A percentile compares a stretch with the other conserved stretches of the same genome.
These are phyloP conservation scores for Irineochytrium annulatum DNA, from an alignment of 192 early-diverging fungal genomes.

Conservation along the genomic window DNA sequence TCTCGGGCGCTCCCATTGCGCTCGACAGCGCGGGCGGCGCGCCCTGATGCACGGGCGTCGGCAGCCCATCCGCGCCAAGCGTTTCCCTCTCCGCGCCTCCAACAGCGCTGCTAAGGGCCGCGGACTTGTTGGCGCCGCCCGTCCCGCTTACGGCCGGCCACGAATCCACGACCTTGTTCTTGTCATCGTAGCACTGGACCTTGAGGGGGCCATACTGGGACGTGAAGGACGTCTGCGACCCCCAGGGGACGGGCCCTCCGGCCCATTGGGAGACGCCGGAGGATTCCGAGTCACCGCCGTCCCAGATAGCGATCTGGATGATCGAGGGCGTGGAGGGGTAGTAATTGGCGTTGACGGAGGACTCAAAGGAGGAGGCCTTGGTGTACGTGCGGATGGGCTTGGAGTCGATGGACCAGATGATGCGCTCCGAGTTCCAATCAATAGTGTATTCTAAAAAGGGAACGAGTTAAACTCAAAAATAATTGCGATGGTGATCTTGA, in stretches of 20 bases:
- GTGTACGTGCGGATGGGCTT: background rate
- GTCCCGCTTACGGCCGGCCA: background rate
- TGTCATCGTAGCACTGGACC: conserved; percentile 13
- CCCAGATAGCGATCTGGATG: conserved; percentile 28
- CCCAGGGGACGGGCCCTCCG: conserved; percentile 7
- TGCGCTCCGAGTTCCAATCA: conserved; percentile 27
- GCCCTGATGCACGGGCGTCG: too few relatives aligned
- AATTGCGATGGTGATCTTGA: background rate
- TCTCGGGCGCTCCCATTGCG: too few relatives aligned
- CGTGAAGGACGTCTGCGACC: background rate
- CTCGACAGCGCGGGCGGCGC: too few relatives aligned
- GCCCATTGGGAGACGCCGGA: conserved; percentile 8
- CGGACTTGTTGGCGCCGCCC: background rate
- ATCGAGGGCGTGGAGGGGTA: conserved; percentile 1
- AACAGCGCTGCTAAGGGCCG: background rate
- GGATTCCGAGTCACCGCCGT: conserved; percentile 8
- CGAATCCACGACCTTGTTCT: background rate
- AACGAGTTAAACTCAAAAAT: background rate
- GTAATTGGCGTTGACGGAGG: background rate
- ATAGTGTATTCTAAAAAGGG: conserved; percentile 23
- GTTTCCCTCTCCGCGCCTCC: too few relatives aligned
- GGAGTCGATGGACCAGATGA: background rate
- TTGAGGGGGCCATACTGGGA: background rate
- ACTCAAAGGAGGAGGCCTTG: background rate
- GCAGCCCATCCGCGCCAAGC: too few relatives aligned